Base-by-base conservation (phyloP, 345 rosid genomes). In the Gossypium stocksii region DNA sequence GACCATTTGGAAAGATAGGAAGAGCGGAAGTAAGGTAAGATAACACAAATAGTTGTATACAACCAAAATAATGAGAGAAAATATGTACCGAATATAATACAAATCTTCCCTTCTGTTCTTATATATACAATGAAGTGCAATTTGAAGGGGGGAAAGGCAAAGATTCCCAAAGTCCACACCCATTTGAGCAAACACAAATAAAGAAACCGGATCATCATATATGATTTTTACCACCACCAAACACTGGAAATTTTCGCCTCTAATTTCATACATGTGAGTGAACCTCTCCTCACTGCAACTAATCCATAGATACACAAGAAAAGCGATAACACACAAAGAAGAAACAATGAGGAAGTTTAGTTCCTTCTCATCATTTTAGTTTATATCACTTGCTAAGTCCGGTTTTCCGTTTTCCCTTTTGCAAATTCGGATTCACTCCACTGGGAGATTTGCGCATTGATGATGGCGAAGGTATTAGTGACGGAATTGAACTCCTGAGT, bases 401-500 rank as follows among this genome's bases (percentile, higher is more conserved):
- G 65, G 81, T 76, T 83, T 86, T 89, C 73, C 91, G 85, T 81
- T 84, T 89, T n/a, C 86, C 92, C 75, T 79, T 85, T 71, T 70
- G 83, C 53, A 69, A 66, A 49, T 81, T 81, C 46, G 79, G 75
- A 70, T 77, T 86, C n/a, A 34, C 43, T 8, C 85, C 85, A 62
- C 59, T 80, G 7, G 88, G 71, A 67, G 49, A 60, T 82, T 83
- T 93, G 87, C 84, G 82, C 43, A 88, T 76, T 9, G 90, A 90
- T 11, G 90, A 90, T 9, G 92, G 89, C 2, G 87, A 78, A 52
- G 92, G 93, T 48, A 87, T 89, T 77, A 87, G 77, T 44, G 96
- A 85, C 48, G 98, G 99, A 59, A 91, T 87, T 54, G 85, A 66
- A 69, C 94, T 91, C 91, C 94, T 88, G 82, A n/a, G 52, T 11